These are phyloP conservation scores for Fusarium falciforme DNA, from an alignment of 2,329 filamentous ascomycete species.

Conservation along the genomic window DNA sequence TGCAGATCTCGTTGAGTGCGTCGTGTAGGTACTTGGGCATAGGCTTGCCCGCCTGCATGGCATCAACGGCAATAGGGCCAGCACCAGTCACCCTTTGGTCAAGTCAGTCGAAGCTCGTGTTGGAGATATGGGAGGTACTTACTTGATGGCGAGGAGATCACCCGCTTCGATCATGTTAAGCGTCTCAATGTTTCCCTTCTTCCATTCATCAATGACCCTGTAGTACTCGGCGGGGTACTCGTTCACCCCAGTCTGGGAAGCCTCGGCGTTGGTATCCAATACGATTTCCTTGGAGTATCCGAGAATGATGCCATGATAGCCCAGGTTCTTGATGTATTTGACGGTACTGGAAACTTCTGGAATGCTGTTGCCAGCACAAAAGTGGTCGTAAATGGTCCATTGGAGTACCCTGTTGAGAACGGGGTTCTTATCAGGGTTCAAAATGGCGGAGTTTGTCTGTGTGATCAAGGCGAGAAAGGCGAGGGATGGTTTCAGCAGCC, in stretches of 20 bases:
- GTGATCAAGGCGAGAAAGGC: conserved; percentile 38
- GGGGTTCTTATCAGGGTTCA: conserved; percentile 58
- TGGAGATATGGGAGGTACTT: conserved; percentile 4
- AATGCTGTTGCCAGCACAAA: conserved; percentile 64
- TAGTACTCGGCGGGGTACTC: conserved; percentile 30
- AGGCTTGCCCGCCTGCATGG: conserved; percentile 48
- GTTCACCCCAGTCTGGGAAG: neutral
- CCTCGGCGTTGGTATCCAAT: conserved; percentile 43
- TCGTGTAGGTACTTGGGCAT: conserved; percentile 53
- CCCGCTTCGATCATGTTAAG: conserved; percentile 60
- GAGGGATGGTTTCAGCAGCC: conserved; percentile 41
- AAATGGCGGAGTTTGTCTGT: conserved; percentile 46
- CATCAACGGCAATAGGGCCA: conserved; percentile 52
- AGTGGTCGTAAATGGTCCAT: conserved; percentile 64
- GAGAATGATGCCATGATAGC: conserved; percentile 64
- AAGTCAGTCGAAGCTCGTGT: neutral
- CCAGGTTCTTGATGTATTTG: conserved; percentile 57
- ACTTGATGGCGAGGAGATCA: conserved; percentile 72
- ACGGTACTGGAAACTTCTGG: conserved; percentile 59
- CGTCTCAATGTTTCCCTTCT: conserved; percentile 63
- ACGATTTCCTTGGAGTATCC: conserved; percentile 64
- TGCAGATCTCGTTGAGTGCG: conserved; percentile 54
- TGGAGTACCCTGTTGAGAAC: conserved; percentile 56
- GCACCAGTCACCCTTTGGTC: conserved; percentile 55
- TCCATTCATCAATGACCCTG: conserved; percentile 56